A percentile compares a stretch with the other conserved stretches of the same genome.
Conservation (phyloP, 306 rosid genomes). For the Fagus sylvatica region DNA sequence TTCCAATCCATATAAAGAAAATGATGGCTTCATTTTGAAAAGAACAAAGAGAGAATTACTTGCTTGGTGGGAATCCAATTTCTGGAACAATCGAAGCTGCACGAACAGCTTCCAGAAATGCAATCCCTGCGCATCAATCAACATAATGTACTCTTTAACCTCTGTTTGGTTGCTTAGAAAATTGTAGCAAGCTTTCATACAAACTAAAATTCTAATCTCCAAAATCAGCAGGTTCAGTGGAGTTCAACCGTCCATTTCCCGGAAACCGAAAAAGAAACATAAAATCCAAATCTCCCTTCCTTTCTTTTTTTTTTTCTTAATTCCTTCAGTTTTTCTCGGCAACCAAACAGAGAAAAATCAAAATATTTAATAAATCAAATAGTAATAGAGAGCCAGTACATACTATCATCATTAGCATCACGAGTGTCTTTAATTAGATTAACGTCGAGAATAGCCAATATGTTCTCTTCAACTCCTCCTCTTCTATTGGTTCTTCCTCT, state of each 20-base stretch:
- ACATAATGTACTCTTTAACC: background rate
- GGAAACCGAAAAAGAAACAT: no score
- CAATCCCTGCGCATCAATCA: slow-evolving; percentile 48
- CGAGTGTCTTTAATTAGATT: slow-evolving; percentile 57
- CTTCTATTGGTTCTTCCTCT: slow-evolving; percentile 24
- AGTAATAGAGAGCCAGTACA: background rate
- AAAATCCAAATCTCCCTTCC: no score
- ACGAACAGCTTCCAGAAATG: slow-evolving; percentile 79
- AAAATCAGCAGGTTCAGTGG: background rate
- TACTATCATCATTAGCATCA: slow-evolving; percentile 75
- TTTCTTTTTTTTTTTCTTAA: no score
- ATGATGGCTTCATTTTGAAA: background rate
- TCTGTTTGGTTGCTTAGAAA: background rate
- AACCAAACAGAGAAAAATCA: slow-evolving; percentile 9
- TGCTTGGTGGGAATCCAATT: slow-evolving; percentile 49
- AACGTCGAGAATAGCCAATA: slow-evolving; percentile 67
- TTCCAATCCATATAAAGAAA: background rate
- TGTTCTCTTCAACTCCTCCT: slow-evolving; percentile 60
- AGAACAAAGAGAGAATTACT: slow-evolving; percentile 31
- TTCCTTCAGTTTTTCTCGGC: background rate
- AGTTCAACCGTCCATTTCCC: no score
- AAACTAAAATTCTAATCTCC: background rate
- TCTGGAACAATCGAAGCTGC: slow-evolving; percentile 60
- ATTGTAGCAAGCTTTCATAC: background rate
- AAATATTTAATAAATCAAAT: background rate